These are phyloP conservation scores for Cinchona pubescens DNA, from an alignment of 257 asterid species.

Conservation along the genomic window DNA sequence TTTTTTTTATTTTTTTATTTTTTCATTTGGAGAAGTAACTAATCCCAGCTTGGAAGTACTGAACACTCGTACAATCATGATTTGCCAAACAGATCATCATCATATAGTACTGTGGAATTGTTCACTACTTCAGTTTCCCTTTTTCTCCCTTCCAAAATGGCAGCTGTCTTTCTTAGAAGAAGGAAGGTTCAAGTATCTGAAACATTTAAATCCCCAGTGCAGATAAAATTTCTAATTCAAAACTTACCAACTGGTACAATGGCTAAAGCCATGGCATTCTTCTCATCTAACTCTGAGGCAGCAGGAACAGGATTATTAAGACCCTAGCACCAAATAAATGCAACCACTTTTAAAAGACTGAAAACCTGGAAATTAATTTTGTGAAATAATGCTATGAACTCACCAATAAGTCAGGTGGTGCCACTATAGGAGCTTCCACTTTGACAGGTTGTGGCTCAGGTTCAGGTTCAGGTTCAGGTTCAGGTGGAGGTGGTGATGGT, in stretches of 20 bases:
- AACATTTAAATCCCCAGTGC: not conserved
- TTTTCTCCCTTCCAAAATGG: not conserved
- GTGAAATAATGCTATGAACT: conserved; percentile 12
- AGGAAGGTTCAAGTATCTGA: too few relatives aligned
- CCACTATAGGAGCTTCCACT: conserved; percentile 50
- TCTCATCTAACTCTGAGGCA: conserved; percentile 75
- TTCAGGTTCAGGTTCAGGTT: conserved; percentile 39
- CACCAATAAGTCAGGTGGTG: conserved; percentile 79
- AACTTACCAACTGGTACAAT: conserved; percentile 81
- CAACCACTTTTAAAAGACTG: conserved; percentile 10
- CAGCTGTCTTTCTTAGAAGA: not conserved
- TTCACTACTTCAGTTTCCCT: too few relatives aligned
- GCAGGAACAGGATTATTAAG: conserved; percentile 69
- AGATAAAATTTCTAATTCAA: not conserved
- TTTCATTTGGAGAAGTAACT: not conserved
- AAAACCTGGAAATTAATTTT: not conserved
- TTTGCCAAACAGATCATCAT: too few relatives aligned
- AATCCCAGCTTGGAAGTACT: too few relatives aligned
- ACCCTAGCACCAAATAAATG: conserved; percentile 45
- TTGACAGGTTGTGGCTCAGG: conserved; percentile 53
- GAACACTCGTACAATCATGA: too few relatives aligned
- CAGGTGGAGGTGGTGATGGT: conserved; percentile 47
- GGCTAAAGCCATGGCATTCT: conserved; percentile 88
- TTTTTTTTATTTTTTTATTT: too few relatives aligned
- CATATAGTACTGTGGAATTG: too few relatives aligned